phyloP scores from a whole-genome alignment of 1,284 basidiomycete genomes.

The Trametes pubescens region DNA sequence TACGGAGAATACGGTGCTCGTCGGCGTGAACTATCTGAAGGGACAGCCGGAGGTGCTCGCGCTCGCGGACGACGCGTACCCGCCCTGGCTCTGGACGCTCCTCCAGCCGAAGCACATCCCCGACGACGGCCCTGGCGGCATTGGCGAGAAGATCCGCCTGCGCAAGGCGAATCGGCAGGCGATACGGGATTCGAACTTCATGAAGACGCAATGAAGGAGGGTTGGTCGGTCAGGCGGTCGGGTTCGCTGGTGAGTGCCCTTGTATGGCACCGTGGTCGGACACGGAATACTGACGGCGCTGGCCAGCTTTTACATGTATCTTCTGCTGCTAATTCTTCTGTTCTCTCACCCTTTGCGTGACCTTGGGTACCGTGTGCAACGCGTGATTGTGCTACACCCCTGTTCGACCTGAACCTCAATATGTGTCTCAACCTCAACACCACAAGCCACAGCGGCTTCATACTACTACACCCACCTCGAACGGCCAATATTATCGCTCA shows the following conservation, averaged over 20 bases:
- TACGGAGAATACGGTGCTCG: constrained; percentile 73
- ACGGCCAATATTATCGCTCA: no score
- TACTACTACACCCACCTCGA: no score
- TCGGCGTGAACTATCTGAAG: constrained; percentile 86
- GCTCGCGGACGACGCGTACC: constrained; percentile 85
- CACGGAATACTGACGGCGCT: background rate
- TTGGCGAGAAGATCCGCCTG: constrained; percentile 67
- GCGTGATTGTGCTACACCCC: no score
- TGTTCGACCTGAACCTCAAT: background rate
- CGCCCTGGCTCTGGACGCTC: constrained; percentile 89
- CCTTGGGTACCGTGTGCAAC: background rate
- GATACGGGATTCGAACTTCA: constrained; percentile 80
- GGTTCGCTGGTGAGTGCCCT: constrained; percentile 23
- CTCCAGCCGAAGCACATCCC: constrained; percentile 63
- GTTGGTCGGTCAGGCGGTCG: constrained; percentile 1
- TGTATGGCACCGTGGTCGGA: background rate
- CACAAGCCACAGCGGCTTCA: no score
- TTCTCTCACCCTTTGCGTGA: background rate
- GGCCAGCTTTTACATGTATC: constrained; percentile 29
- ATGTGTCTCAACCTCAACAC: no score
- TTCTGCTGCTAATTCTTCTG: constrained; percentile 10
- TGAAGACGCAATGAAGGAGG: constrained; percentile 68
- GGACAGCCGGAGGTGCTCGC: constrained; percentile 85
- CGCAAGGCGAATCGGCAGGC: constrained; percentile 67
- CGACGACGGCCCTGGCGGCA: constrained; percentile 77